Base-by-base conservation (phyloP, 257 asterid species). In the Solanum acaule region DNA sequence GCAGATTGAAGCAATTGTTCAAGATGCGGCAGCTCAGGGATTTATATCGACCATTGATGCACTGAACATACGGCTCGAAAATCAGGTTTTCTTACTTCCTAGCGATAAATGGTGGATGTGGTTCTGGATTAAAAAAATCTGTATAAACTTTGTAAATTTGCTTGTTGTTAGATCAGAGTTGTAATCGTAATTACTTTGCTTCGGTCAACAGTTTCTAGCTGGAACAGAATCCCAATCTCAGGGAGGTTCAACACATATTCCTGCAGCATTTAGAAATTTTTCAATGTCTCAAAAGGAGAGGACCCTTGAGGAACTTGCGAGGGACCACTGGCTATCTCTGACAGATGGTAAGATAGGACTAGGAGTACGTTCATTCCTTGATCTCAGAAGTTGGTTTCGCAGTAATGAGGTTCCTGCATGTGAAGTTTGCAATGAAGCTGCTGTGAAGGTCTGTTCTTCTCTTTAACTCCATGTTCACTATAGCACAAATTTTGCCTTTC, bases 401-500 rank as follows among this genome's bases (percentile, higher is more conserved):
- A 90, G 88, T 71, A 97, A 93, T 33, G 98, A 96, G 73, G 94
- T 96, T 88, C 94, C 99, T 83, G 86, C 94, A 27, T 97, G 99
- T 88, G 96, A 93, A 84, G 95, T 96, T 87, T 97, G 99, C 95
- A 97, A 97, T 52, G 99, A 97, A 93, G 96, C 98, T 87, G 98
- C 98, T 23, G 93, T 96, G 49, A 97, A 95, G 99, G 99, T 97
- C 27, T 79, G 90, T 65, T 42, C 61, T 87, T 7, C 70, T 52
- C 82, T 85, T 34, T 10, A 81, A 65, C 33, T 38, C 73, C 12
- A 22, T 68, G 70, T 86, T 82, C 79, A 14, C 86, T 38, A 11
- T 68, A 25, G 18, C 34, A 85, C 15, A 2, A 63, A 33, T 65
- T 65, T 65, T 25, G 22, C 38, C 85, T 44, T 44, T 40, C 65